Base-by-base conservation (phyloP, 2,329 filamentous ascomycete species). In the Ceratocystis diversiconidia region DNA sequence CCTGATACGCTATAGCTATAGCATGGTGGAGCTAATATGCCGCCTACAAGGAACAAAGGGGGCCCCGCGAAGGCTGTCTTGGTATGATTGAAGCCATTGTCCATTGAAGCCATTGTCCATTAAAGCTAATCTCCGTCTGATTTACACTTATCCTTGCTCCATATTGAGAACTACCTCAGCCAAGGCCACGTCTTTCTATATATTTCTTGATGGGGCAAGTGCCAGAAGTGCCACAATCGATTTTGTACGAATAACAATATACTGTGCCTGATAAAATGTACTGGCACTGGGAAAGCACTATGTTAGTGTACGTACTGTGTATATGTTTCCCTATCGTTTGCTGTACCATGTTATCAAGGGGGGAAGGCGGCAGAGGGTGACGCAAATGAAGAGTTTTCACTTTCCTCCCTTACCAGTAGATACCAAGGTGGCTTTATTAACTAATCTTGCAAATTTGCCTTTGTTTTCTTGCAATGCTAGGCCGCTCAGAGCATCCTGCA, bases 371-470 rank as follows among this genome's bases (percentile, higher is more conserved):
- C 12, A n/a, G 12, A 5, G 55, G 25, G 25, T 59, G 55, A 59
- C 30, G 55, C 55, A 59, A 15, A 8, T 36, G 28, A 59, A 59
- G 55, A 59, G 32, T 59, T 59, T 59, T 59, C 55, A 59, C 17
- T 32, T 59, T 30, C 15, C 32, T 22, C 55, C 55, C 55, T 59
- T 59, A 17, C 19, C 10, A 36, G 12, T 59, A 59, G 30, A 59
- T 36, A 32, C 55, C 15, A 59, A 59, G 55, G 55, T 59, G 55
- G 55, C 55, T 59, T 59, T 19, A 59, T 36, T 4, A 59, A 25
- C 12, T 3, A 7, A 36, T 59, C 28, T 36, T 36, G 25, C 7
- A 25, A 19, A 2, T 36, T 36, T n/a, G 55, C 28, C 17, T 36
- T n/a, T n/a, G 55, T 36, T 59, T 22, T 57, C 22, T 59, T 59